Conservation (phyloP, 2,329 filamentous ascomycete species). For the Alternaria angustiovoidea region DNA sequence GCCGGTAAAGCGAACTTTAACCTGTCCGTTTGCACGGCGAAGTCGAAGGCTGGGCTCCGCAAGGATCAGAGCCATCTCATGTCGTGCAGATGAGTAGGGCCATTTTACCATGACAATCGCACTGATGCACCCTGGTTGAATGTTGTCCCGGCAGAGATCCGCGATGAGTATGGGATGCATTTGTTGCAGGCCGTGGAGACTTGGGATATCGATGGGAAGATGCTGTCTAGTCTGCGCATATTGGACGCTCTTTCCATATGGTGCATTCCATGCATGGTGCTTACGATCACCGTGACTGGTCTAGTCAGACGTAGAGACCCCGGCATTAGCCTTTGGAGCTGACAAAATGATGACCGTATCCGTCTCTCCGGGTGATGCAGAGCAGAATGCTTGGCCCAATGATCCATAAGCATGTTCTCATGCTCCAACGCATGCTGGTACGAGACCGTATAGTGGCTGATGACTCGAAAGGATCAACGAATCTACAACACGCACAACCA, state of each 20-base stretch:
- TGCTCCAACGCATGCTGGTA: neutral
- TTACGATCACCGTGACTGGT: neutral
- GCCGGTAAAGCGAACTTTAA: neutral
- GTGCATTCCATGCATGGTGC: neutral
- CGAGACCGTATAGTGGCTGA: no score
- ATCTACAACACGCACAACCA: neutral
- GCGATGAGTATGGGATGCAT: neutral
- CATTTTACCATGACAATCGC: slow-evolving; percentile 1
- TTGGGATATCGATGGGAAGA: neutral
- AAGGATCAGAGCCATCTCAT: neutral
- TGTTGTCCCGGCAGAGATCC: neutral
- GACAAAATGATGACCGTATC: neutral
- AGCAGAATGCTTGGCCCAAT: neutral
- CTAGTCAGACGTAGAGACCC: neutral
- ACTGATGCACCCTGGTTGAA: neutral
- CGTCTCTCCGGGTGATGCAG: neutral
- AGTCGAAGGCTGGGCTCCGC: neutral
- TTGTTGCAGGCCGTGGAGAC: neutral
- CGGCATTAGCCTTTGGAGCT: neutral
- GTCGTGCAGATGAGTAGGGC: neutral
- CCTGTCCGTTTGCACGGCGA: neutral
- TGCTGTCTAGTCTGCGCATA: neutral
- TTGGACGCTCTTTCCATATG: neutral
- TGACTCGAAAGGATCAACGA: no score
- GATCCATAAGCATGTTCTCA: neutral